These are phyloP conservation scores for Endoconidiophora polonica DNA, from an alignment of 2,329 filamentous ascomycete genomes.

Conservation along the genomic window DNA sequence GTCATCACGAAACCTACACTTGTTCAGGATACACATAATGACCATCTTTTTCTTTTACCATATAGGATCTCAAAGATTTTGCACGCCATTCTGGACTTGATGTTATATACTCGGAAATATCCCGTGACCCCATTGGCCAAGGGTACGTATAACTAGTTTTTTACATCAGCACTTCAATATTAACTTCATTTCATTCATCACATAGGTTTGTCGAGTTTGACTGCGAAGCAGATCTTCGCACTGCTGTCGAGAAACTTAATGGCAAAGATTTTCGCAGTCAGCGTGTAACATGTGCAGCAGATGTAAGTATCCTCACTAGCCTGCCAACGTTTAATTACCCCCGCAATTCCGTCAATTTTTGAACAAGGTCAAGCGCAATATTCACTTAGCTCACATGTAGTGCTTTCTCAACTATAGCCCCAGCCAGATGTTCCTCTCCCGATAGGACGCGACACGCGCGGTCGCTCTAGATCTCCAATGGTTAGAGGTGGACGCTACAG, in stretches of 20 bases:
- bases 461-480: constrained; percentile 61
- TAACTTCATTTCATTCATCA: not conserved
- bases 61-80: constrained; percentile 98
- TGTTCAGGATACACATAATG: not conserved
- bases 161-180: not conserved
- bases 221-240: constrained; percentile 73
- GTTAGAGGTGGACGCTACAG: constrained; percentile 31
- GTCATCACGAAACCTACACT: not conserved
- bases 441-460: constrained; percentile 38
- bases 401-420: constrained; percentile 31
- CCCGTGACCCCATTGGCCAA: constrained; percentile 47
- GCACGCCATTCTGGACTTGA: constrained; percentile 91
- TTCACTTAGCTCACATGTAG: not conserved
- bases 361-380: no score
- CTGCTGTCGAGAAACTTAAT: constrained; percentile 89
- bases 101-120: constrained; percentile 95
- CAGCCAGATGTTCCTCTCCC: constrained; percentile 55
- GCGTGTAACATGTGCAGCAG: constrained; percentile 68
- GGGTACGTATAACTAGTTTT: constrained; percentile 1
- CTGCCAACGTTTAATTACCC: no score
- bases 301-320: constrained; percentile 42
- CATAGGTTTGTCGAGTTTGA: constrained; percentile 93
- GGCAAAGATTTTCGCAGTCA: constrained; percentile 83
- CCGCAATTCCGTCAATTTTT: no score
- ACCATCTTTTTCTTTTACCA: constrained; percentile 14